phyloP scores from a whole-genome alignment of 495 filamentous ascomycete genomes.

The Neurospora tetraspora region DNA sequence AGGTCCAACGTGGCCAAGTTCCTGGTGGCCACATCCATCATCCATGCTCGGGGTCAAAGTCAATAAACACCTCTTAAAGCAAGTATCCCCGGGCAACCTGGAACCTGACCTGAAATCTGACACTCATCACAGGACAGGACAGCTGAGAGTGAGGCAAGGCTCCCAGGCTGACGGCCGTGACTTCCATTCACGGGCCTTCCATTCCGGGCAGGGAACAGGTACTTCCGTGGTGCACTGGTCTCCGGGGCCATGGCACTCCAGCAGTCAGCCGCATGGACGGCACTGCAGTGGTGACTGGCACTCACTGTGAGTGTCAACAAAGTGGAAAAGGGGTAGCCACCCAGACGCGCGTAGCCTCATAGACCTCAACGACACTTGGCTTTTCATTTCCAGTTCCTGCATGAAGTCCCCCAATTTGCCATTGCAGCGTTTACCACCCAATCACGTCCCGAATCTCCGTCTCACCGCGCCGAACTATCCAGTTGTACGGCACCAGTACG shows the following conservation, averaged over 20 bases:
- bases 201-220: not conserved
- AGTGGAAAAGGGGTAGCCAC: conserved; percentile 14
- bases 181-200: not conserved
- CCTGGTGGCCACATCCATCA: not conserved
- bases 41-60: not conserved
- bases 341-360: conserved; percentile 3
- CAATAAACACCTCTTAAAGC: not conserved
- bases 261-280: not conserved
- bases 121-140: not conserved
- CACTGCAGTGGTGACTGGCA: not conserved
- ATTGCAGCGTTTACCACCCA: conserved; percentile 8
- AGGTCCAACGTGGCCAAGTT: not conserved
- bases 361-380: conserved; percentile 3
- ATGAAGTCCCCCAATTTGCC: conserved; percentile 14
- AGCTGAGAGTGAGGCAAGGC: not conserved
- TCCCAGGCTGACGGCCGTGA: not conserved
- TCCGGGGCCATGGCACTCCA: not conserved
- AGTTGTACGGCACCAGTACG: not conserved
- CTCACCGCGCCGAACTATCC: not conserved
- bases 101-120: not conserved
- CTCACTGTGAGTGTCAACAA: not conserved
- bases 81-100: not conserved
- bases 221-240: not conserved
- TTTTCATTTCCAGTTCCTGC: conserved; percentile 24
- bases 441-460: conserved; percentile 5